Evolutionary conservation across 257 asterid species (phyloP).

Genomic region (Buddleja alternifolia): DNA sequence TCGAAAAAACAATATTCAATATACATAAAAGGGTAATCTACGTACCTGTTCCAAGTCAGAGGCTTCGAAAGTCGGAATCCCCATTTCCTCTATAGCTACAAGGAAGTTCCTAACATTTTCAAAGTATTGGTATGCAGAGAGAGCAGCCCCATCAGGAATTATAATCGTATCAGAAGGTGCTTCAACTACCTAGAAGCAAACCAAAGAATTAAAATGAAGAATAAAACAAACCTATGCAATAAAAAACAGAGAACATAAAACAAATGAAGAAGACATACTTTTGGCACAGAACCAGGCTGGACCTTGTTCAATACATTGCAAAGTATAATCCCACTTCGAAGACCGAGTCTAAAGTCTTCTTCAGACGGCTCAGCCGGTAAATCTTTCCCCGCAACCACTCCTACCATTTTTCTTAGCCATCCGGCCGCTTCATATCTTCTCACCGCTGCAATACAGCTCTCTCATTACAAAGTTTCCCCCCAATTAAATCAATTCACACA

Average conservation of each 20-base stretch:
- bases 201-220: conserved; percentile 18
- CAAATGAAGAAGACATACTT: conserved; percentile 50
- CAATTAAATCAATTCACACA: not conserved
- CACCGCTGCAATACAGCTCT: conserved; percentile 58
- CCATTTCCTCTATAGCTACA: conserved; percentile 67
- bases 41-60: conserved; percentile 86
- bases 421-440: conserved; percentile 86
- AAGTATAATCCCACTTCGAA: conserved; percentile 86
- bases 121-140: conserved; percentile 78
- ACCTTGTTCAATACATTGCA: conserved; percentile 89
- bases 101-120: conserved; percentile 90
- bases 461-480: conserved; percentile 8
- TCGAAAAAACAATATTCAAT: not conserved
- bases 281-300: conserved; percentile 73
- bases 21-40: not conserved
- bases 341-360: conserved; percentile 81
- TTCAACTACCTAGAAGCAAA: conserved; percentile 67
- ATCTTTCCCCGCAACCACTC: conserved; percentile 88
- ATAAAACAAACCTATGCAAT: not conserved
- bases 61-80: conserved; percentile 85
- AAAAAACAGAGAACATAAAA: not conserved
- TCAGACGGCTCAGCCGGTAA: conserved; percentile 96
- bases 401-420: conserved; percentile 87
- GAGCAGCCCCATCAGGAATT: conserved; percentile 86
- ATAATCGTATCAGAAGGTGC: conserved; percentile 58